Base-by-base conservation (phyloP, 2,329 filamentous ascomycete species). In the Claviceps sp. region DNA sequence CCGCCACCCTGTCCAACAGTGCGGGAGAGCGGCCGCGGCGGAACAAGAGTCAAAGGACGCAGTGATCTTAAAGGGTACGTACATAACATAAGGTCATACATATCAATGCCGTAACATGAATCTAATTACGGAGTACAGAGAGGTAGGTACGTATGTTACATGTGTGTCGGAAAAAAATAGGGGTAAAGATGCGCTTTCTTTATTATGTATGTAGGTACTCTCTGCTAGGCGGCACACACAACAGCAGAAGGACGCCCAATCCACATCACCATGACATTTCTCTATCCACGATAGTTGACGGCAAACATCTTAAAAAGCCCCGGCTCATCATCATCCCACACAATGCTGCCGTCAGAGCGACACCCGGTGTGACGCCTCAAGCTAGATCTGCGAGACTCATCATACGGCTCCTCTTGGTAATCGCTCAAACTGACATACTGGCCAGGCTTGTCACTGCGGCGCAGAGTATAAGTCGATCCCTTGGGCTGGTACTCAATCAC, bases 381-480 rank as follows among this genome's bases (percentile, higher is more conserved):
- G 7, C 6, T 22, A 34, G 44, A 8, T 19, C 42, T 14, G 24
- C 16, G 13, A 13, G 24, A 30, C 8, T 30, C 26, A 30, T 30
- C 26, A 10, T 30, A 30, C 26, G 7, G 8, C 26, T 30, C 26
- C 26, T 30, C 26, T 30, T 30, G 43, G 5, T 24, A 14, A 8
- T n/a, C 42, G 16, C 30, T 10, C 4, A 50, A 19, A 24, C 47
- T 46, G 34, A 49, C 30, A 22, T 52, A 52, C 26, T 34, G 44
- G 16, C 30, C 50, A 26, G 43, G 26, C 44, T 8, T 26, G 26
- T 8, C 37, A 16, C 39, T 26, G 8, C 7, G 16, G n/a, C 50
- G 50, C 7, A 52, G 30, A 10, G 50, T 52, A 45, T 44, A 52
- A n/a, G 50, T 45, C 11, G 46, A 39, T 3, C 50, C 50, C n/a